Percentiles rank a stretch among this genome's conserved stretches.
These are phyloP conservation scores for bread wheat (Triticum aestivum) DNA, from an alignment of 176 grass and related monocot genomes.

Conservation along the genomic window IWGSC_CS_RefSeq_v2.1 NC_057808.1:61264721-61265220, in stretches of 20 bases:
- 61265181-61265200: constrained; percentile 9
- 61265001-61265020: neutral
- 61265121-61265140: neutral
- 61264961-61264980: neutral
- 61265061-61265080: neutral
- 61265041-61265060: neutral
- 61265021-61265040: neutral
- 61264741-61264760: neutral
- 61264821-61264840: neutral
- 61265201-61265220: neutral
- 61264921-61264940: constrained; percentile 18
- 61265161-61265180: neutral
- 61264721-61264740: neutral
- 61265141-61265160: constrained; percentile 8
- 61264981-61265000: neutral
- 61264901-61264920: constrained; percentile 9
- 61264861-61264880: neutral
- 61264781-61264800: neutral
- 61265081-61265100: neutral
- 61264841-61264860: neutral
- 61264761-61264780: neutral
- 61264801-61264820: neutral
- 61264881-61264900: neutral
- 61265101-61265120: neutral
- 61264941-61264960: neutral